Percentiles rank a stretch among this genome's conserved stretches.
Evolutionary conservation across 148 eudicot genomes (phyloP).

Genomic region (Rhododendron henanense): DNA sequence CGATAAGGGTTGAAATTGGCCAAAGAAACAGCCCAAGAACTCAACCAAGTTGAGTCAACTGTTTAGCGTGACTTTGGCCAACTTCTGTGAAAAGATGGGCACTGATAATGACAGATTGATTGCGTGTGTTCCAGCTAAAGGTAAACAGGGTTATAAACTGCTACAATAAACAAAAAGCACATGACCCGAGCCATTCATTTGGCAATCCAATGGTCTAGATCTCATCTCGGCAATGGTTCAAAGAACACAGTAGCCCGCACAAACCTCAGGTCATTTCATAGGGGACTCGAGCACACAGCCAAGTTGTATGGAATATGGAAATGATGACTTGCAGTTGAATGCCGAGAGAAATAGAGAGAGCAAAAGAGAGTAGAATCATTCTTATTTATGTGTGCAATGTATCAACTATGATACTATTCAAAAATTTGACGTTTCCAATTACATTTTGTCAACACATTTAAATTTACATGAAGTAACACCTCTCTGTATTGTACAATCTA

Average conservation of each 20-base stretch:
- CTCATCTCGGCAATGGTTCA: too few species aligned
- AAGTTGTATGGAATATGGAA: not conserved
- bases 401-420: not conserved
- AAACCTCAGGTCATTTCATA: not conserved
- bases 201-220: too few species aligned
- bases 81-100: not conserved
- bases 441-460: not conserved
- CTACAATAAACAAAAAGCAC: not conserved
- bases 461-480: constrained; percentile 2
- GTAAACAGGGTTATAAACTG: not conserved
- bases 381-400: not conserved
- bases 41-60: not conserved
- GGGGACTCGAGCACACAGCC: not conserved
- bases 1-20: not conserved
- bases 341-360: not conserved
- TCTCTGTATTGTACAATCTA: constrained; percentile 1
- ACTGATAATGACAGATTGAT: not conserved
- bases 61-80: not conserved
- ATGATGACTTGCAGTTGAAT: not conserved
- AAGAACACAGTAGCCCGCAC: not conserved
- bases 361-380: not conserved
- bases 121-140: not conserved
- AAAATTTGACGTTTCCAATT: not conserved
- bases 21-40: not conserved
- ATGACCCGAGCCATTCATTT: too few species aligned